Base-by-base conservation (phyloP, 495 filamentous ascomycete species). In the Usnea hakonensis region DNA sequence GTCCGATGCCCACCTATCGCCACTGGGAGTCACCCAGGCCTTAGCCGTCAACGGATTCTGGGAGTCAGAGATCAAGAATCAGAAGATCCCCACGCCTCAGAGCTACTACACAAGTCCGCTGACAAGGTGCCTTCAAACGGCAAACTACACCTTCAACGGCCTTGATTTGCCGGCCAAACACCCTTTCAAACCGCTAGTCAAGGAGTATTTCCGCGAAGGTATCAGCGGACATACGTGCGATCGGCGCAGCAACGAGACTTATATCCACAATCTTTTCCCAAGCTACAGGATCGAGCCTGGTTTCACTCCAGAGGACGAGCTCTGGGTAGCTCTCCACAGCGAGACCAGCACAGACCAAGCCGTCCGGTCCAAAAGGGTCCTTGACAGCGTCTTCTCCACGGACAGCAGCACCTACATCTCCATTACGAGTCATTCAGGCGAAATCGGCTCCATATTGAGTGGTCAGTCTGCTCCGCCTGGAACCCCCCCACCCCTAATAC, bases 161-260 rank as follows among this genome's bases (percentile, higher is more conserved):
- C 77, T 90, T 5, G 46, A 71, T 11, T 71, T 87, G 0, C 85
- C 85, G 0, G 53, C 41, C 36, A 16, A 40, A 28, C 53, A 62
- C 16, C 71, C 83, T 7, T 90, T 88, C 72, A 73, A 72, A 0
- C 87, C 88, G 0, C 74, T 77, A 3, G 76, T 94, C 67, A 89
- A 87, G 68, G 88, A 93, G 68, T 71, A 83, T 26, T 74, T 93
- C 62, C 82, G 90, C 50, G 90, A 95, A 67, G 76, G 79, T 2
- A 83, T 91, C 60, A 83, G 83, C 50, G 77, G 85, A 52, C 90
- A 94, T 69, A 93, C 90, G 10, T 95, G 90, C 71, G 90, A 95
- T 70, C 82, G 85, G 17, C 80, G 90, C 2, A 78, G 79, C 57
- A 78, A 64, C 32, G 81, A 79, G 56, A 74, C 75, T 5, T 81